phyloP scores from a whole-genome alignment of 2,329 filamentous ascomycete genomes.

The Gaeumannomyces tritici region DNA sequence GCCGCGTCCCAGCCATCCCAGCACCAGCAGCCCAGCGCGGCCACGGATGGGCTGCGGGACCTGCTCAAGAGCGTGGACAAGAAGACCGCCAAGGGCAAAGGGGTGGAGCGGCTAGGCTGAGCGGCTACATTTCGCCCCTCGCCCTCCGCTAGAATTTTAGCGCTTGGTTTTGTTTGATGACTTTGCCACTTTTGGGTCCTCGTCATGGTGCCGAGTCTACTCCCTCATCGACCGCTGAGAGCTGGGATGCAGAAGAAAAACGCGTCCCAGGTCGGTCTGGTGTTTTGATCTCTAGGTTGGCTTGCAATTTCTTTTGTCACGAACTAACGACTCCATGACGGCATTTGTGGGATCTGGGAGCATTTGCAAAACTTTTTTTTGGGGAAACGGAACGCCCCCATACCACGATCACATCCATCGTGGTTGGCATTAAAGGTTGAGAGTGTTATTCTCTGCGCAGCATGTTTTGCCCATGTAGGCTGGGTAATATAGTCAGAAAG shows the following conservation, averaged over 20 bases:
- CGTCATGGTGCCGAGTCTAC: not conserved
- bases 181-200: not conserved
- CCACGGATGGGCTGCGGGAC: constrained; percentile 46
- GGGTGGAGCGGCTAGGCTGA: constrained; percentile 7
- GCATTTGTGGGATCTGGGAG: not conserved
- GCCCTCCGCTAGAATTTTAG: not conserved
- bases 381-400: too few species aligned
- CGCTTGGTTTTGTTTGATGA: not conserved
- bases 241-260: not conserved
- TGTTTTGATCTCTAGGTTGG: not conserved
- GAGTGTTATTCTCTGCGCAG: not conserved
- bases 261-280: too few species aligned
- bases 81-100: constrained; percentile 15
- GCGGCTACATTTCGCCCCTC: not conserved
- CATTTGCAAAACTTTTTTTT: not conserved
- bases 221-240: not conserved
- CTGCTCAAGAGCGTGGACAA: constrained; percentile 31
- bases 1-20: constrained; percentile 7
- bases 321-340: not conserved
- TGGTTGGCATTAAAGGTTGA: not conserved
- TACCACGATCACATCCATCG: too few species aligned
- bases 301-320: not conserved
- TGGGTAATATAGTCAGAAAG: not conserved
- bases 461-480: not conserved
- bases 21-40: constrained; percentile 26